Evolutionary conservation across 106 monocot species (phyloP), one percentile per base, ranked within the genome.

Genomic region (Allium sativum): DNA sequence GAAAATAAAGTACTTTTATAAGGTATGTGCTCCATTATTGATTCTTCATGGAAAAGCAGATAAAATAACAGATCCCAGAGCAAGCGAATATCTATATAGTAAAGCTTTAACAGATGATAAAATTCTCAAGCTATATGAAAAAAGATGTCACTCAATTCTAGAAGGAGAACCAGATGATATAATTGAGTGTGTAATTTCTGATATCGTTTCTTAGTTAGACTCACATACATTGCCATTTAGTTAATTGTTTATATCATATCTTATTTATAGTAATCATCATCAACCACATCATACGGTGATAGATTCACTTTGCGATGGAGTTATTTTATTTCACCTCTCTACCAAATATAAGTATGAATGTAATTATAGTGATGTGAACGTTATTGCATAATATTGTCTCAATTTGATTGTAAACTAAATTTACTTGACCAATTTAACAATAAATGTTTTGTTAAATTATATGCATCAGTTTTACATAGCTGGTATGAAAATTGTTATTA

Each of bases 31-130:
- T 48, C 91, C 91, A 45, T 74, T 96, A 63, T 67, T 96, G 20
- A 76, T 96, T 64, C 96, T 96, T 60, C 96, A 96, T 68, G 96
- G 96, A 83, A 84, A 91, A 57, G 87, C 91, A 7, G 96, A 96
- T 74, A 84, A 78, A 67, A 84, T 96, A 5, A 91, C 96, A 19
- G 96, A 96, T 65, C 91, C 96, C 40, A 61, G 68, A 21, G 91
- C 82, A 17, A 96, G 96, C 75, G 72, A 74, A 52, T 96, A 80
- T 58, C 77, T 96, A 7, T 96, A 87, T 52, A 75, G 82, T 17
- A 80, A 72, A 42, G 79, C 96, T 31, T 70, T 71, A 48, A 78
- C 84, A 18, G 52, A 77, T 47, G 96, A 96, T 55, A 96, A 96
- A 62, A 88, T 72, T 1, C 55, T 96, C 21, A 88, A 80, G 74